These are phyloP conservation scores for Sporisorium graminicola DNA, from an alignment of 1,284 basidiomycete species.

Conservation along the genomic window DNA sequence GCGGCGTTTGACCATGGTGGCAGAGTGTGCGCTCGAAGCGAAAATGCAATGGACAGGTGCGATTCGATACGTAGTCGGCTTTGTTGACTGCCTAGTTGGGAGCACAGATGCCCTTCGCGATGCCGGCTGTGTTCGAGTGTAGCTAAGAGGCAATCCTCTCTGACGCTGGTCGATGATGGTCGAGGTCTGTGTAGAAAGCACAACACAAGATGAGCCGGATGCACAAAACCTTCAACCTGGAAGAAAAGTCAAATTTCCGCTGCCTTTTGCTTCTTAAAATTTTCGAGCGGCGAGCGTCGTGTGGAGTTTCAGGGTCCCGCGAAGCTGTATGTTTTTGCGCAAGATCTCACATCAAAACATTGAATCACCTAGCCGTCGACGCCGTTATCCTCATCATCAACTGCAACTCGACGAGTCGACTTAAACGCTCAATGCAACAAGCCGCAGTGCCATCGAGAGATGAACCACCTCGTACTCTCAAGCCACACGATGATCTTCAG, in stretches of 20 bases:
- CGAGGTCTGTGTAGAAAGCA: background rate
- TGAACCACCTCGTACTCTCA: background rate
- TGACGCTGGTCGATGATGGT: background rate
- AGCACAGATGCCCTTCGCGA: too few species aligned
- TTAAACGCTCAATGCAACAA: background rate
- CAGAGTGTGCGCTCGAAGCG: background rate
- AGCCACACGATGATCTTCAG: background rate
- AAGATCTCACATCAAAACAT: slow-evolving; percentile 15
- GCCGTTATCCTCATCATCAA: background rate
- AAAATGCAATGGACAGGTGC: background rate
- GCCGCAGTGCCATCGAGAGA: background rate
- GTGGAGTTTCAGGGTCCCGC: slow-evolving; percentile 53
- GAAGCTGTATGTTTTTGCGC: background rate
- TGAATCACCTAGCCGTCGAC: background rate
- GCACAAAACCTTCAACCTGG: slow-evolving; percentile 7
- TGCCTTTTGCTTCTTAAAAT: slow-evolving; percentile 21
- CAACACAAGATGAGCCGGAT: too few species aligned
- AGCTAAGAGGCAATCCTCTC: too few species aligned
- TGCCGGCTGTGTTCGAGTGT: background rate
- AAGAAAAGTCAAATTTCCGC: slow-evolving; percentile 22
- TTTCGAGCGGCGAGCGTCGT: slow-evolving; percentile 21
- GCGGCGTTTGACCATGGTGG: slow-evolving; percentile 47
- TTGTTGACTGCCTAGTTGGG: too few species aligned
- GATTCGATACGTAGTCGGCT: too few species aligned
- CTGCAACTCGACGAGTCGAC: background rate